These are phyloP conservation scores for Yamadazyma taylorii DNA, from an alignment of 1,139 yeast species.

Conservation along the genomic window DNA sequence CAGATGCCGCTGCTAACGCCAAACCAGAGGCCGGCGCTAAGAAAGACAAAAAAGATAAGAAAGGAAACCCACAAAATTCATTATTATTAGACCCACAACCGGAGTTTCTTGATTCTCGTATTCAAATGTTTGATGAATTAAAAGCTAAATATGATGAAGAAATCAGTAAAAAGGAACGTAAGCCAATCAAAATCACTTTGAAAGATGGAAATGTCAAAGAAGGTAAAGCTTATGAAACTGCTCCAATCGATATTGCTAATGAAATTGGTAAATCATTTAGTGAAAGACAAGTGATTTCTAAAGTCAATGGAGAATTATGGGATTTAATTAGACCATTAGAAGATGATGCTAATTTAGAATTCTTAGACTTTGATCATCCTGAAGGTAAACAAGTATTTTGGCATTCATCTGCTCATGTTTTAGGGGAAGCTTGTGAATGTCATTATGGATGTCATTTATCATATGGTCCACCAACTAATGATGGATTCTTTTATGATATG, in stretches of 20 bases:
- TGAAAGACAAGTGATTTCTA: slow-evolving; percentile 88
- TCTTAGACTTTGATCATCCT: slow-evolving; percentile 64
- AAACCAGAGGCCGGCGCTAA: no score
- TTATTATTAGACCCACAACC: slow-evolving; percentile 75
- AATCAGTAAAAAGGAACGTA: slow-evolving; percentile 57
- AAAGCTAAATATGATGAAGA: slow-evolving; percentile 76
- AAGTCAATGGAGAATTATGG: slow-evolving; percentile 90
- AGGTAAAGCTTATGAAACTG: slow-evolving; percentile 85
- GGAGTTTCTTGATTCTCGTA: slow-evolving; percentile 75
- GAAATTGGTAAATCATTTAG: slow-evolving; percentile 78
- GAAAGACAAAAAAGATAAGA: slow-evolving; percentile 29
- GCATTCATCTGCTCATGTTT: slow-evolving; percentile 98
- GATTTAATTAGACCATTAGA: slow-evolving; percentile 95
- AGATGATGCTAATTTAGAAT: slow-evolving; percentile 66
- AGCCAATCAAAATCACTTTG: slow-evolving; percentile 73
- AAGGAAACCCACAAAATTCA: slow-evolving; percentile 30
- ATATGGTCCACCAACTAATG: slow-evolving; percentile 95
- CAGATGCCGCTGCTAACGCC: slow-evolving; percentile 12
- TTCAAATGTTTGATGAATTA: slow-evolving; percentile 75
- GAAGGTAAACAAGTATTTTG: slow-evolving; percentile 96
- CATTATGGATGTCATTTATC: slow-evolving; percentile 89
- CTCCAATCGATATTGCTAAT: slow-evolving; percentile 84
- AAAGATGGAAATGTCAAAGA: slow-evolving; percentile 81
- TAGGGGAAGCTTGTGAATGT: slow-evolving; percentile 98
- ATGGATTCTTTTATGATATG: slow-evolving; percentile 98